phyloP scores from a whole-genome alignment of 176 grass and related monocot genomes.

The Musa troglodytarum region DNA sequence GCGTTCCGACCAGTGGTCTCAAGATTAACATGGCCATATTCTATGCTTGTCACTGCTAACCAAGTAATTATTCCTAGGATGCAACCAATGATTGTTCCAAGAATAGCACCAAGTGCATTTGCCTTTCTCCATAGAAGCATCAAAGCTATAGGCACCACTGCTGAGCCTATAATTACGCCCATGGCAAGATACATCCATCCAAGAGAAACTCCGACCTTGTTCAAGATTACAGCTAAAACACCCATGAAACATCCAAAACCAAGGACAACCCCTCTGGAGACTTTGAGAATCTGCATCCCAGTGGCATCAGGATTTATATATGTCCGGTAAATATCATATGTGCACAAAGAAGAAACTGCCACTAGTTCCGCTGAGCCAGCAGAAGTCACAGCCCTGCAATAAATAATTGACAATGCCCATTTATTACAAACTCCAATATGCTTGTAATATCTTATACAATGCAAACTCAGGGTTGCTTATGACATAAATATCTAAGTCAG shows the following conservation, averaged over 20 bases:
- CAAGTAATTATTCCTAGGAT: slow-evolving; percentile 45
- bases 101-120: slow-evolving; percentile 51
- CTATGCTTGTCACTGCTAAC: slow-evolving; percentile 46
- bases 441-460: neutral
- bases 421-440: neutral
- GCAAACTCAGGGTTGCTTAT: neutral
- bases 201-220: slow-evolving; percentile 55
- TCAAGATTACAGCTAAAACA: slow-evolving; percentile 57
- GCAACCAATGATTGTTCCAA: slow-evolving; percentile 39
- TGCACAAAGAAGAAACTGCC: slow-evolving; percentile 62
- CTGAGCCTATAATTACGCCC: slow-evolving; percentile 66
- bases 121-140: slow-evolving; percentile 67
- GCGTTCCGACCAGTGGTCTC: slow-evolving; percentile 63
- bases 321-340: slow-evolving; percentile 65
- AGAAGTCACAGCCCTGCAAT: slow-evolving; percentile 64
- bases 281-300: slow-evolving; percentile 60
- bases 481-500: too few species aligned
- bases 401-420: neutral
- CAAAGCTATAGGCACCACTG: slow-evolving; percentile 56
- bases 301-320: slow-evolving; percentile 63
- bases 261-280: slow-evolving; percentile 41
- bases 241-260: slow-evolving; percentile 64
- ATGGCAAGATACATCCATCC: slow-evolving; percentile 84
- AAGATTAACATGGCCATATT: slow-evolving; percentile 58
- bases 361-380: slow-evolving; percentile 59